Evolutionary conservation across 352 stramenopile genomes (phyloP).

Genomic region (Hyaloperonospora arabidopsidis): DNA sequence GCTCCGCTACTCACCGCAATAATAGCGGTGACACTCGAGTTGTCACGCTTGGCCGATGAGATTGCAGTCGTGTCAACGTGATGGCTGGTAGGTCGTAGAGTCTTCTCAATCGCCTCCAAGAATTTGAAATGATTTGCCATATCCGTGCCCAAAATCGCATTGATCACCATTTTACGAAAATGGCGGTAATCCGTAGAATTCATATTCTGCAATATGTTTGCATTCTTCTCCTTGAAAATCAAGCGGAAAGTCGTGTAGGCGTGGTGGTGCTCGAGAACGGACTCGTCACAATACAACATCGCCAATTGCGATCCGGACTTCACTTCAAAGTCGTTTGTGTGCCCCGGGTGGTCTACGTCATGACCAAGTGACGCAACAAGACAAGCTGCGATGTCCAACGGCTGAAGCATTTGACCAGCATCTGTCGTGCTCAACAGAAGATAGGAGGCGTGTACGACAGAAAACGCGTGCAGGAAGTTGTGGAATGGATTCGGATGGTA

Average conservation of each 20-base stretch:
- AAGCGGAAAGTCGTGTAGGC: conserved; percentile 81
- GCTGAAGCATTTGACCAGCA: conserved; percentile 57
- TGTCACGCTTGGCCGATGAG: conserved; percentile 34
- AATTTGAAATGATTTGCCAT: conserved; percentile 88
- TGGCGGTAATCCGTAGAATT: conserved; percentile 61
- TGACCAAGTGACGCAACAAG: conserved; percentile 84
- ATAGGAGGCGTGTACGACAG: conserved; percentile 81
- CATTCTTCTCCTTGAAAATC: conserved; percentile 74
- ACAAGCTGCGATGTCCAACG: conserved; percentile 78
- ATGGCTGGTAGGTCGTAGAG: conserved; percentile 44
- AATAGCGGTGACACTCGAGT: conserved; percentile 20
- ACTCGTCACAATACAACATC: conserved; percentile 84
- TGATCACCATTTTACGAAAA: conserved; percentile 84
- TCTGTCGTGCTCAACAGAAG: conserved; percentile 72
- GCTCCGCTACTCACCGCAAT: conserved; percentile 19
- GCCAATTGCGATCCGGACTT: conserved; percentile 69
- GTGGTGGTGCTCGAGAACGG: conserved; percentile 86
- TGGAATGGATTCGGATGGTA: conserved; percentile 88
- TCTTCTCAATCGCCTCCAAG: conserved; percentile 68
- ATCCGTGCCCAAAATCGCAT: conserved; percentile 84
- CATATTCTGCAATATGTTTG: conserved; percentile 80
- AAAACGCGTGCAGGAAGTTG: conserved; percentile 88
- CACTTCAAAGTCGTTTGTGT: conserved; percentile 87
- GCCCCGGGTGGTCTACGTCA: conserved; percentile 87
- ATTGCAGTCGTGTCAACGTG: conserved; percentile 42